Conservation (phyloP, 768 basidiomycete species). For the Infundibulicybe gibba region DNA sequence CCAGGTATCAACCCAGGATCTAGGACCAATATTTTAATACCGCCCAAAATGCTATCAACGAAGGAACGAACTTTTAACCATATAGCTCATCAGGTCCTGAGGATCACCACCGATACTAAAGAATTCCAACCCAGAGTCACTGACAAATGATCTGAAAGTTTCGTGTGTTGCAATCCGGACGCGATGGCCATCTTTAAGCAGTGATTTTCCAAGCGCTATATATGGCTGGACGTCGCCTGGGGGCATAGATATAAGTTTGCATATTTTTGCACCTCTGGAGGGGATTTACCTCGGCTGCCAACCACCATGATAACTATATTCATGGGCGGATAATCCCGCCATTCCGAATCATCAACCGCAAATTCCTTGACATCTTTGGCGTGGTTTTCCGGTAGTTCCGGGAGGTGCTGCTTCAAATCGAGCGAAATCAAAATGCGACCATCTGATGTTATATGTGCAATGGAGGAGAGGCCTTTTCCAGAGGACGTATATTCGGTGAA, state of each 20-base stretch:
- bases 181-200: conserved; percentile 50
- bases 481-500: conserved; percentile 33
- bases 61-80: conserved; percentile 57
- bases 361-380: conserved; percentile 46
- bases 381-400: conserved; percentile 46
- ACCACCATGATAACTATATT: conserved; percentile 68
- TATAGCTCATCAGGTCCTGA: conserved; percentile 64
- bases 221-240: conserved; percentile 68
- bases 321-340: conserved; percentile 35
- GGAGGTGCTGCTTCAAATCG: conserved; percentile 44
- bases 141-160: conserved; percentile 54
- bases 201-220: conserved; percentile 48
- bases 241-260: not conserved
- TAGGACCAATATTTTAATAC: conserved; percentile 1
- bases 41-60: not conserved
- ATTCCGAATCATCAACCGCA: conserved; percentile 35
- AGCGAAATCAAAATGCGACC: conserved; percentile 45
- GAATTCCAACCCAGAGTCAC: conserved; percentile 50
- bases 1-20: conserved; percentile 67
- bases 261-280: no score
- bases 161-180: conserved; percentile 62
- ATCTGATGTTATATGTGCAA: conserved; percentile 36
- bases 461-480: conserved; percentile 39
- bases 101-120: conserved; percentile 62
- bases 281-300: conserved; percentile 51